Percentiles rank a stretch among this genome's conserved stretches.
These are phyloP conservation scores for Gossypium longicalyx DNA, from an alignment of 345 rosid genomes.

Conservation along the genomic window DNA sequence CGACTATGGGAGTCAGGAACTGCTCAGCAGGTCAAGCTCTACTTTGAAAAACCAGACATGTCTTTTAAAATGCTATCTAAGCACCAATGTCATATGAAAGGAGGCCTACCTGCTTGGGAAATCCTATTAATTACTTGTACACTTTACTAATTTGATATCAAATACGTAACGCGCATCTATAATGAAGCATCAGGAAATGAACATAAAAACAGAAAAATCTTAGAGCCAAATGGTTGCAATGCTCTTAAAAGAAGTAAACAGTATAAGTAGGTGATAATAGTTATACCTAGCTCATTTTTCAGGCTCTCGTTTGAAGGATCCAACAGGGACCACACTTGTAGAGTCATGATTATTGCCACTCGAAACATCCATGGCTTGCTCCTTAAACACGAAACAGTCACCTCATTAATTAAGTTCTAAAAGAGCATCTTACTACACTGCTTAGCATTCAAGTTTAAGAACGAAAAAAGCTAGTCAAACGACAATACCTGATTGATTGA, in stretches of 20 bases:
- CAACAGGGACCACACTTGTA: constrained; percentile 49
- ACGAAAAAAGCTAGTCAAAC: not conserved
- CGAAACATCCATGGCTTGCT: constrained; percentile 49
- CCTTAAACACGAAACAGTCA: constrained; percentile 16
- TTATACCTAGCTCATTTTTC: constrained; percentile 52
- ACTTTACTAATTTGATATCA: not conserved
- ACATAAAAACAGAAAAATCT: not conserved
- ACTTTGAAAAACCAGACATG: not conserved
- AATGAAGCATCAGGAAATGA: not conserved
- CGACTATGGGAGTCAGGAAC: not conserved
- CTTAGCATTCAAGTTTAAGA: constrained; percentile 12
- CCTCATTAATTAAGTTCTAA: not conserved
- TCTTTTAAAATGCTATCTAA: too few species aligned
- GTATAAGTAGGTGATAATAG: not conserved
- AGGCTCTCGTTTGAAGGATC: constrained; percentile 53
- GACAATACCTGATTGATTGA: constrained; percentile 43
- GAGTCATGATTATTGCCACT: constrained; percentile 52
- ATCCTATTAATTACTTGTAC: not conserved
- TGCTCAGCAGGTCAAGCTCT: not conserved
- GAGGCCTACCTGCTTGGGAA: constrained; percentile 3
- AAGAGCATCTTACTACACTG: not conserved
- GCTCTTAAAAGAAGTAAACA: constrained; percentile 3
- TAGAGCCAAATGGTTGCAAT: constrained; percentile 16
- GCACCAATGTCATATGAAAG: constrained; percentile 22
- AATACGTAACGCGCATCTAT: not conserved